Base-by-base conservation (phyloP, 2,329 filamentous ascomycete genomes). In the Colletotrichum gigasporum region DNA sequence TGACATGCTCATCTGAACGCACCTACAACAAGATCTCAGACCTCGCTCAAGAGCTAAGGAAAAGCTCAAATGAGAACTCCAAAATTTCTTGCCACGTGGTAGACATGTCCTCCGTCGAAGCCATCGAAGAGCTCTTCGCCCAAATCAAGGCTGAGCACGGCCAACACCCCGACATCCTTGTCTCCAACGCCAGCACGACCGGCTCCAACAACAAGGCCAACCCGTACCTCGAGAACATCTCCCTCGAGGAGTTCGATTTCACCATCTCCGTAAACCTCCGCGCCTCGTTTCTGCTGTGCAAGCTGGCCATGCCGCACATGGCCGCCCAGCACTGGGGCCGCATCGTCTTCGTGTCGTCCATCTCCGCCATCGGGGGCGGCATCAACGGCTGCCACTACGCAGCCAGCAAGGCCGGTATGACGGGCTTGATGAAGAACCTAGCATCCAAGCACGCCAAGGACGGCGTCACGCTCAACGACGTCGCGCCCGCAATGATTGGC, bases 401-500 rank as follows among this genome's bases (percentile, higher is more conserved):
- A 4, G 86, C 87, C 3, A 86, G 84, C 26, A 89, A 90, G 73
- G 87, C 84, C 7, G 88, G 87, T 2, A 73, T 91, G 65, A 86
- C 84, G 4, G 85, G 85, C 3, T 86, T 90, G 84, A 89, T 90
- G 85, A 86, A 83, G 71, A 90, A 90, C 67, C 78, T 91, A 28
- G 82, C 87, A 1, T 82, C 80, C 1, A 85, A 86, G 45, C 80
- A 90, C 20, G 88, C 86, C 2, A 80, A 83, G 58, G 82, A 81
- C 68, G 87, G 87, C 30, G 88, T 91, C 68, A 88, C 87, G 12
- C 86, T 90, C 60, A 90, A 91, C 63, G 87, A 90, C 67, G 86
- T 91, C n/a, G 86, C 87, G 3, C 88, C 88, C 0, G 88, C 88
- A 3, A 90, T 91, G 87, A 90, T 91, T 67, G 87, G 87, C 4